Evolutionary conservation across 805 yeast genomes (phyloP), one percentile per base, ranked within the genome.

Genomic region (Candida lessepsii): DNA sequence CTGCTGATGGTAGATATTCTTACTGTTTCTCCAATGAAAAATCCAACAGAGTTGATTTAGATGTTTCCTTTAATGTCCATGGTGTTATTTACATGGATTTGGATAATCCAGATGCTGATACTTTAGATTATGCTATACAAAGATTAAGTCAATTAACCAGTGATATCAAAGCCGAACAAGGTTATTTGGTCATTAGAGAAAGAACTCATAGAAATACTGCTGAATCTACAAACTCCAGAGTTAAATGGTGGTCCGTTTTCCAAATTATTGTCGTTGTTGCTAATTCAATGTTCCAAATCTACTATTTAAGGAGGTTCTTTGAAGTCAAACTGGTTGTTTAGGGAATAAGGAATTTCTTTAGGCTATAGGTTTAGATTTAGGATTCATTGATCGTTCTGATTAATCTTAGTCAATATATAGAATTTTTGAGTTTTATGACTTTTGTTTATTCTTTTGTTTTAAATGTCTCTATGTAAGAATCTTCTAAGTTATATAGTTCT

Each of bases 171-270:
- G 91, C 89, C 53, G 99, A 93, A 67, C 95, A 84, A 57, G 78
- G 86, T 53, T 93, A 93, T 66, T 82, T 93, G 53, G 95, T 90
- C 35, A 89, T 91, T 46, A 82, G 99, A 67, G 99, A 91, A 68
- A 84, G 97, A 70, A 86, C 95, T 11, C 99, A 91, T 65, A 85
- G 99, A 78, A 93, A 91, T 69, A 91, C 99, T 8, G 98, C 99
- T 5, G 99, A 91, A 68, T 86, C 96, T 17, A 91, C 99, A 33
- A 91, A 91, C 65, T 83, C 93, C 40, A 81, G 99, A 56, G 98
- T 91, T 50, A 91, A 91, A 66, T 93, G 95, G 87, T 91, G 99
- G 99, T 86, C 96, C 19, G 74, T 87, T 23, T 84, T 90, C 75
- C 99, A 91, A 71, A 71, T 93, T 48, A 54, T 81, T 38, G 90